phyloP scores from a whole-genome alignment of 352 stramenopile genomes.

The Pythium sukuiense region DNA sequence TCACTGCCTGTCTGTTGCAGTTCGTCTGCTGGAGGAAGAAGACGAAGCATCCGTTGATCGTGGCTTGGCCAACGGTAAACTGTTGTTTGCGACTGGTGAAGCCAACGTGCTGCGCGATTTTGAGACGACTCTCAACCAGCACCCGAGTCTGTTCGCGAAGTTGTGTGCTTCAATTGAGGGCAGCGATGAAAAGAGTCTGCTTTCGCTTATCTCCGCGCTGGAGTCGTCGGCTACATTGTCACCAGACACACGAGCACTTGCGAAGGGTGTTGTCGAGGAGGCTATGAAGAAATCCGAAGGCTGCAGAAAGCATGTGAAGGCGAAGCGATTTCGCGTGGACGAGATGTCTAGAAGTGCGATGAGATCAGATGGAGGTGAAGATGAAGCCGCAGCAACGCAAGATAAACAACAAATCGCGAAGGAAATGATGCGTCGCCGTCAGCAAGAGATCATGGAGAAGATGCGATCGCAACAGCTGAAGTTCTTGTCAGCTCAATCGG shows the following conservation, averaged over 20 bases:
- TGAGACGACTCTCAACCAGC: neutral
- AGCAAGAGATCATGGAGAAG: constrained; percentile 69
- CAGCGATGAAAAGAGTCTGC: neutral
- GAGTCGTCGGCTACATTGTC: constrained; percentile 11
- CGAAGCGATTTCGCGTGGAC: too few relatives aligned
- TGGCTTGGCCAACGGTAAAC: neutral
- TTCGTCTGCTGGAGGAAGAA: constrained; percentile 21
- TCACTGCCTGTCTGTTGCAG: constrained; percentile 51
- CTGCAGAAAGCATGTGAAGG: constrained; percentile 15
- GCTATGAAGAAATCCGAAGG: constrained; percentile 9
- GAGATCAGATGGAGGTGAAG: neutral
- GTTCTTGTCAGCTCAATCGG: constrained; percentile 54
- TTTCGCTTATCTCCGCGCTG: constrained; percentile 11
- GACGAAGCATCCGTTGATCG: neutral
- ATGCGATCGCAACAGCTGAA: constrained; percentile 77
- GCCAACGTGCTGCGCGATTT: neutral
- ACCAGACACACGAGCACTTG: constrained; percentile 18
- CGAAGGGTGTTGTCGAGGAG: constrained; percentile 3
- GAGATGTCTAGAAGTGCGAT: neutral
- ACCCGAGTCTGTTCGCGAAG: neutral
- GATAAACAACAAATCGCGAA: constrained; percentile 40
- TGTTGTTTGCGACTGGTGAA: neutral
- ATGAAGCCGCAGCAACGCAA: neutral
- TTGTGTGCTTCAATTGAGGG: neutral
- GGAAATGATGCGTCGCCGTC: constrained; percentile 58